These are phyloP conservation scores for Bimuria novae-zelandiae DNA, from an alignment of 2,329 filamentous ascomycete genomes.

Conservation along the genomic window DNA sequence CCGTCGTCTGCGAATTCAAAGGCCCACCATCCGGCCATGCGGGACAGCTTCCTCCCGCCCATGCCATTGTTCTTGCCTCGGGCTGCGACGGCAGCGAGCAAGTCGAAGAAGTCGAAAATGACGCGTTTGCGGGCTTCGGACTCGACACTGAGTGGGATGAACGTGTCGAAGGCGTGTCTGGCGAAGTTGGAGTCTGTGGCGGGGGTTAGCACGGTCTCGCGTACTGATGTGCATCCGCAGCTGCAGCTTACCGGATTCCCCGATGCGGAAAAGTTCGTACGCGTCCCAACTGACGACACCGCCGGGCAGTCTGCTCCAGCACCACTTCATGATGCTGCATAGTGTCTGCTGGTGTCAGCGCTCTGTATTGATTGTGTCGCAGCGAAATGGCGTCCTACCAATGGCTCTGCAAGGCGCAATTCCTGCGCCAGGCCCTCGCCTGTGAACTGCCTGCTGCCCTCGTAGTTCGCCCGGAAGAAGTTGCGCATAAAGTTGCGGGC, in stretches of 20 bases:
- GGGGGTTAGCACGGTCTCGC: slow-evolving; percentile 23
- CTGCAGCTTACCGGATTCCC: slow-evolving; percentile 74
- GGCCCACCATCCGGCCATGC: slow-evolving; percentile 98
- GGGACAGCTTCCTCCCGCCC: slow-evolving; percentile 88
- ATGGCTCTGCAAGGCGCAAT: slow-evolving; percentile 87
- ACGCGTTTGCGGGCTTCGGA: slow-evolving; percentile 84
- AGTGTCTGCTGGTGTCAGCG: slow-evolving; percentile 67
- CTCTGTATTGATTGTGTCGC: slow-evolving; percentile 7
- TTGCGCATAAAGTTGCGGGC: slow-evolving; percentile 91
- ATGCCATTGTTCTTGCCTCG: slow-evolving; percentile 93
- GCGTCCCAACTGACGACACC: slow-evolving; percentile 97
- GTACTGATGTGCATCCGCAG: slow-evolving; percentile 13
- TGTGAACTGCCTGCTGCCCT: slow-evolving; percentile 60
- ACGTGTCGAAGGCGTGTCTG: slow-evolving; percentile 91
- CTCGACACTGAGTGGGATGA: slow-evolving; percentile 91
- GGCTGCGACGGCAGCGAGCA: slow-evolving; percentile 86
- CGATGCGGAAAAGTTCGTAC: slow-evolving; percentile 93
- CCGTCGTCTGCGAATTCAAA: slow-evolving; percentile 88
- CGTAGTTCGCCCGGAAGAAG: slow-evolving; percentile 76
- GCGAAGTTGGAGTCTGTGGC: slow-evolving; percentile 83
- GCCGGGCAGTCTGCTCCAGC: slow-evolving; percentile 88
- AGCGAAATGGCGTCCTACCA: slow-evolving; percentile 63
- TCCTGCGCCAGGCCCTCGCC: slow-evolving; percentile 81
- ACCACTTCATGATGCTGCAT: slow-evolving; percentile 96
- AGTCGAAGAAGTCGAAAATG: slow-evolving; percentile 95